phyloP scores from a whole-genome alignment of 2,329 filamentous ascomycete species.

The Cercospora sesami region DNA sequence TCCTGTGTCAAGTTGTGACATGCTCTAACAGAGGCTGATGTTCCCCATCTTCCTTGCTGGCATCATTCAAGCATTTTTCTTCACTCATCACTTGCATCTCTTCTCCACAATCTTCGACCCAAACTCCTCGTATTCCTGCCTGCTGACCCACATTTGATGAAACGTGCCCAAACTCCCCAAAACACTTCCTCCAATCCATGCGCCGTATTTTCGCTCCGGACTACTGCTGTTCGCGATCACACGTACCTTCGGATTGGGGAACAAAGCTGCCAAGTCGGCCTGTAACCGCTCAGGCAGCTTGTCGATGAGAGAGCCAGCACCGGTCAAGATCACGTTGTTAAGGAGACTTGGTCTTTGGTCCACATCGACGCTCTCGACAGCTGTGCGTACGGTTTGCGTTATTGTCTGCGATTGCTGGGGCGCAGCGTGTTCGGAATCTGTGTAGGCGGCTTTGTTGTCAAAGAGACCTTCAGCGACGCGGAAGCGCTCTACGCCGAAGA shows the following conservation, averaged over 20 bases:
- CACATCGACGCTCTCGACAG: conserved; percentile 78
- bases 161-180: conserved; percentile 93
- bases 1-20: background rate
- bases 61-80: background rate
- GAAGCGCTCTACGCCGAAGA: conserved; percentile 88
- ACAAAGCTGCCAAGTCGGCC: conserved; percentile 76
- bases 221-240: conserved; percentile 83
- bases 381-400: conserved; percentile 75
- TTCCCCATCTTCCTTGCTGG: background rate
- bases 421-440: conserved; percentile 49
- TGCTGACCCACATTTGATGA: conserved; percentile 98
- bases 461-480: conserved; percentile 85
- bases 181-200: conserved; percentile 96
- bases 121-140: conserved; percentile 97
- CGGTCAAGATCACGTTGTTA: conserved; percentile 88
- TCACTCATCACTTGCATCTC: conserved; percentile 71
- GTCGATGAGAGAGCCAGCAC: conserved; percentile 81
- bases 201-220: conserved; percentile 84
- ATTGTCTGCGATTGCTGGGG: conserved; percentile 71
- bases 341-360: conserved; percentile 82
- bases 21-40: background rate
- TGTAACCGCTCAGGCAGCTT: conserved; percentile 91
- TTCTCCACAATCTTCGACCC: conserved; percentile 89
- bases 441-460: conserved; percentile 75
- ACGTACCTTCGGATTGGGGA: conserved; percentile 82